Conservation (phyloP, 2,329 filamentous ascomycete species). For the Pseudogymnoascus sp. region DNA sequence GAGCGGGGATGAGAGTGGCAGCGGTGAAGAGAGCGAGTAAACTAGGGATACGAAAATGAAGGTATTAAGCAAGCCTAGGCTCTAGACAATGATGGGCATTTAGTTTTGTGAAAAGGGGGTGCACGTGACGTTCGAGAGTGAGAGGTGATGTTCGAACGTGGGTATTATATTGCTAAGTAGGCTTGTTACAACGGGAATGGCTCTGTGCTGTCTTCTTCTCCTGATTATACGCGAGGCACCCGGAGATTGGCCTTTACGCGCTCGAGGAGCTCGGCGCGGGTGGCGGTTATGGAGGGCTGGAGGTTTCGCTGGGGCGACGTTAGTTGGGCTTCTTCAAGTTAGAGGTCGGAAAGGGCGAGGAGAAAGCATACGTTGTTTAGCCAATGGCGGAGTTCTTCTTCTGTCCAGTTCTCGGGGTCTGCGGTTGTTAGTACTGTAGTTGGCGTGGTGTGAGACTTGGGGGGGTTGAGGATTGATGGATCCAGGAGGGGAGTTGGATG, state of each 20-base stretch:
- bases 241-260: slow-evolving; percentile 61
- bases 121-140: not conserved
- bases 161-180: slow-evolving; percentile 2
- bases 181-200: not conserved
- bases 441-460: not conserved
- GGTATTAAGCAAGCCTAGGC: not conserved
- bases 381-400: slow-evolving; percentile 73
- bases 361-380: slow-evolving; percentile 57
- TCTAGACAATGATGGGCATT: not conserved
- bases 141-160: not conserved
- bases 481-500: not conserved
- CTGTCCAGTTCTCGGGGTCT: slow-evolving; percentile 67
- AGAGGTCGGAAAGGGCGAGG: slow-evolving; percentile 10
- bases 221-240: slow-evolving; percentile 24
- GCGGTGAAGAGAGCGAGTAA: slow-evolving; percentile 3
- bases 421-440: not conserved
- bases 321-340: not conserved
- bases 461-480: not conserved
- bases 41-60: not conserved
- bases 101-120: not conserved
- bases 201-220: not conserved
- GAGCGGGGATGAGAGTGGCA: slow-evolving; percentile 14
- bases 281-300: slow-evolving; percentile 49
- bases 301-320: slow-evolving; percentile 47
- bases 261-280: slow-evolving; percentile 56